Conservation (phyloP, 1,284 basidiomycete genomes). For the Athelia psychrophila region DNA sequence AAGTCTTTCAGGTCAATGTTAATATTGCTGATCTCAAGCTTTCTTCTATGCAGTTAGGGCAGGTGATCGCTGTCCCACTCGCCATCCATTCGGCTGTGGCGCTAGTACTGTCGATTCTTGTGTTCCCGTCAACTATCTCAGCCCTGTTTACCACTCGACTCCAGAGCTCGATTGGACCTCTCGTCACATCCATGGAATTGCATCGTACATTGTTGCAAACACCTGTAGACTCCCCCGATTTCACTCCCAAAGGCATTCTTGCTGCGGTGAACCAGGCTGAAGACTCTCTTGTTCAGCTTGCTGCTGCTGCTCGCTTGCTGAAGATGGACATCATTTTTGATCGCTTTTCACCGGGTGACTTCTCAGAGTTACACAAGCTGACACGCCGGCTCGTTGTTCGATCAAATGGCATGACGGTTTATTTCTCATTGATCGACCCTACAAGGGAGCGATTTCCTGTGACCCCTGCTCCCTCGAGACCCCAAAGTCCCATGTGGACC, state of each 20-base stretch:
- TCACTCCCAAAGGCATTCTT: slow-evolving; percentile 36
- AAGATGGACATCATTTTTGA: slow-evolving; percentile 63
- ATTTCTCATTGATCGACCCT: slow-evolving; percentile 62
- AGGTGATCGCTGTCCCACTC: slow-evolving; percentile 57
- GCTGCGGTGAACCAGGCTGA: slow-evolving; percentile 49
- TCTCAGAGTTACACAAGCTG: slow-evolving; percentile 48
- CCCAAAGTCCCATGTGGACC: slow-evolving; percentile 31
- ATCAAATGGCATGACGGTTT: slow-evolving; percentile 63
- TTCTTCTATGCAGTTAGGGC: slow-evolving; percentile 36
- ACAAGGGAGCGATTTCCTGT: slow-evolving; percentile 54
- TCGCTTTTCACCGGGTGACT: slow-evolving; percentile 62
- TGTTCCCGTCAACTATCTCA: slow-evolving; percentile 71
- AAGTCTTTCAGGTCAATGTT: slow-evolving; percentile 10
- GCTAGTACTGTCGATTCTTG: slow-evolving; percentile 46
- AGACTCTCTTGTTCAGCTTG: slow-evolving; percentile 49
- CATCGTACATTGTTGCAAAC: slow-evolving; percentile 48
- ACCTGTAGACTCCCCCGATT: slow-evolving; percentile 43
- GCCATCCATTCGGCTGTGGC: slow-evolving; percentile 59
- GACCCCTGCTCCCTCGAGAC: slow-evolving; percentile 44
- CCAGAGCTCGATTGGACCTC: slow-evolving; percentile 48
- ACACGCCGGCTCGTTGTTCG: slow-evolving; percentile 52
- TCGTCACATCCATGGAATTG: slow-evolving; percentile 43
- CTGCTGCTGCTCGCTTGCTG: slow-evolving; percentile 53
- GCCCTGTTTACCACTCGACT: slow-evolving; percentile 58
- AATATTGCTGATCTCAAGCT: slow-evolving; percentile 1